A percentile compares a stretch with the other conserved stretches of the same genome.
Conservation (phyloP, 2,329 filamentous ascomycete genomes). For the Sclerotinia minor region DNA sequence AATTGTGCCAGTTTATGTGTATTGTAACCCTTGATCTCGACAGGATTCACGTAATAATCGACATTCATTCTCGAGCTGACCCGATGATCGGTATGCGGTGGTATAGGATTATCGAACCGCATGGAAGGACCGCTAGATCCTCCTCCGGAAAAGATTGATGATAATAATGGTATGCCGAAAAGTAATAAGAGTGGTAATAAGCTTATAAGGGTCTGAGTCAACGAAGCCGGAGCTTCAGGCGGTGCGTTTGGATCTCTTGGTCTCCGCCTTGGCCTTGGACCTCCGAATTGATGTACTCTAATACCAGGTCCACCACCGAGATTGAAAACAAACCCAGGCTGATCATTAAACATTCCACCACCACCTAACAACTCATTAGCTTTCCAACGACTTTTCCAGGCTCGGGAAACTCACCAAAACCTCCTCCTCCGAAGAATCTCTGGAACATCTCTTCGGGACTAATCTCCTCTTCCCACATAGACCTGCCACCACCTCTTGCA, state of each 20-base stretch:
- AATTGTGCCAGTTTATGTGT: slow-evolving; percentile 69
- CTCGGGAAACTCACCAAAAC: slow-evolving; percentile 49
- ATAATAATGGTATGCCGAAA: slow-evolving; percentile 81
- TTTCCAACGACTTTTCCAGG: slow-evolving; percentile 10
- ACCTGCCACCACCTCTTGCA: slow-evolving; percentile 50
- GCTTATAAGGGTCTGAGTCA: slow-evolving; percentile 61
- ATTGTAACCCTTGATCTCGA: slow-evolving; percentile 70
- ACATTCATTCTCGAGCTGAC: slow-evolving; percentile 69
- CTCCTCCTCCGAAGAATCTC: slow-evolving; percentile 83
- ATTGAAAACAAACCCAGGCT: slow-evolving; percentile 93
- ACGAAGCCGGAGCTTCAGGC: slow-evolving; percentile 51
- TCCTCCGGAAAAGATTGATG: slow-evolving; percentile 69
- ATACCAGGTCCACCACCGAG: slow-evolving; percentile 89
- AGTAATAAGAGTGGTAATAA: slow-evolving; percentile 86
- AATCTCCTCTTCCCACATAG: slow-evolving; percentile 86
- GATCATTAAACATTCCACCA: slow-evolving; percentile 66
- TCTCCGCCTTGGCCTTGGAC: slow-evolving; percentile 71
- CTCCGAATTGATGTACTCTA: slow-evolving; percentile 93
- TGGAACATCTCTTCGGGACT: slow-evolving; percentile 97
- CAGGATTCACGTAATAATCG: slow-evolving; percentile 82
- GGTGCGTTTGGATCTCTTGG: slow-evolving; percentile 62
- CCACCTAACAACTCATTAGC: slow-evolving; percentile 30
- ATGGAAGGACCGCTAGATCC: slow-evolving; percentile 63
- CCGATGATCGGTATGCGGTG: slow-evolving; percentile 73
- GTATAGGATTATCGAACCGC: slow-evolving; percentile 69